Percentiles rank a stretch among this genome's conserved stretches.
Evolutionary conservation across 768 basidiomycete genomes (phyloP).

Genomic region (Lactifluus pinguis): DNA sequence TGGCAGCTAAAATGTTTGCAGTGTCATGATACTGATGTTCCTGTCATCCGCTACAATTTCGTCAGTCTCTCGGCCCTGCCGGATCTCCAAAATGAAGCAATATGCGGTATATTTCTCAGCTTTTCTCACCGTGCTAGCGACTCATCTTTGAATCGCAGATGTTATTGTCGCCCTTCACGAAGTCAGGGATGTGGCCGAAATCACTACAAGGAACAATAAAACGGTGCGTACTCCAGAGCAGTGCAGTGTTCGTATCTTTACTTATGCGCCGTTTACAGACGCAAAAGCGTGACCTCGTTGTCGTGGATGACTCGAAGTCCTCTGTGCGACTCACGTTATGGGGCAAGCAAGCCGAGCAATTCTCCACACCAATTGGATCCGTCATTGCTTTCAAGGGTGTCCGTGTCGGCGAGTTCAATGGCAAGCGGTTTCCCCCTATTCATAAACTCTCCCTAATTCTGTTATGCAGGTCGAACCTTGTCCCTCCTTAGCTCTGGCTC

Average conservation of each 20-base stretch:
- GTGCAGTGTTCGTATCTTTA: background rate
- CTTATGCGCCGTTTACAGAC: slow-evolving; percentile 38
- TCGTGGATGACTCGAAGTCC: slow-evolving; percentile 78
- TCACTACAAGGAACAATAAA: slow-evolving; percentile 68
- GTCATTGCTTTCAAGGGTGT: slow-evolving; percentile 92
- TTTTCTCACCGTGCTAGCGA: background rate
- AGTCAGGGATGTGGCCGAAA: slow-evolving; percentile 52
- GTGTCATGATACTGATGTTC: slow-evolving; percentile 77
- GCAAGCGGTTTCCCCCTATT: slow-evolving; percentile 29
- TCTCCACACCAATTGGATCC: slow-evolving; percentile 45
- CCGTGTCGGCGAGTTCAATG: slow-evolving; percentile 87
- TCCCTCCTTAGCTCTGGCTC: slow-evolving; percentile 75
- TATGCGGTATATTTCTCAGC: slow-evolving; percentile 51
- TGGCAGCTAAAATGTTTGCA: slow-evolving; percentile 25
- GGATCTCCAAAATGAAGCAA: slow-evolving; percentile 64
- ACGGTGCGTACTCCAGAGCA: slow-evolving; percentile 30
- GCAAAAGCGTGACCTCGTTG: slow-evolving; percentile 77
- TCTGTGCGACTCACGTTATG: slow-evolving; percentile 84
- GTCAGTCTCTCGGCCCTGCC: slow-evolving; percentile 54
- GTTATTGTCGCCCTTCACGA: slow-evolving; percentile 85
- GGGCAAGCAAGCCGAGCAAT: slow-evolving; percentile 91
- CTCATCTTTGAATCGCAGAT: slow-evolving; percentile 39
- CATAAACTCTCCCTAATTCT: slow-evolving; percentile 13
- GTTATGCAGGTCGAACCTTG: slow-evolving; percentile 58
- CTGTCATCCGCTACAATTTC: slow-evolving; percentile 81